Percentiles rank a stretch among this genome's conserved stretches.
Conservation (phyloP, 2,329 filamentous ascomycete genomes). For the Sclerotinia spermophila region DNA sequence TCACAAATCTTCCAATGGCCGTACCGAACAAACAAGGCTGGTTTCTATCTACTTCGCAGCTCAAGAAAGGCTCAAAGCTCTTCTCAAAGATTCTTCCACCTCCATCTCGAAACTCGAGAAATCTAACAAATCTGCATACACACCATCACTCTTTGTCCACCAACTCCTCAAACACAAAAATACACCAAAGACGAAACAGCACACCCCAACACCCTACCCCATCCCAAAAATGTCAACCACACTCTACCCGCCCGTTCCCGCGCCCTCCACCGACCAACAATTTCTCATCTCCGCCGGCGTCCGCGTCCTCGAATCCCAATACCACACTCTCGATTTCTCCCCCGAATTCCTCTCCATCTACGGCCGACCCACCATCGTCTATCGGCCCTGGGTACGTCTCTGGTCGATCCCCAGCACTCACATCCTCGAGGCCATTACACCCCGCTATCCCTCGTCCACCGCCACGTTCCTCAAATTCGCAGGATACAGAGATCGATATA, state of each 20-base stretch:
- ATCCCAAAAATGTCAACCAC: not conserved
- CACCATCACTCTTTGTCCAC: not conserved
- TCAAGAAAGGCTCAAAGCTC: not conserved
- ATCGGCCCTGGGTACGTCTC: not conserved
- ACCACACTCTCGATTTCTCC: not conserved
- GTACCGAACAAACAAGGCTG: not conserved
- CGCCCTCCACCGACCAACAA: not conserved
- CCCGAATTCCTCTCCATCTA: not conserved
- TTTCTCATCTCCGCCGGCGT: not conserved
- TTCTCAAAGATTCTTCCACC: not conserved
- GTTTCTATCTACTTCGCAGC: not conserved
- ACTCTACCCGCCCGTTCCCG: not conserved
- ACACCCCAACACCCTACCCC: not conserved
- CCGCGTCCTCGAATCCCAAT: not conserved
- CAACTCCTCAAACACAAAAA: not conserved
- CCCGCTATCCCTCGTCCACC: not conserved
- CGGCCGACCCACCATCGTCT: not conserved
- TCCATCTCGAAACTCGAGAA: not conserved
- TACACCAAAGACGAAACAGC: not conserved
- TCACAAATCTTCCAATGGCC: not conserved
- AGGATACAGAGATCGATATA: not conserved
- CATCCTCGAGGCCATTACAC: not conserved
- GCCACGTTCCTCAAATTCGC: not conserved
- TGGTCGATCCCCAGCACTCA: not conserved
- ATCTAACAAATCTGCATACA: not conserved